Conservation (phyloP, 768 basidiomycete species). For the Agaricus sinodeliciosus region DNA sequence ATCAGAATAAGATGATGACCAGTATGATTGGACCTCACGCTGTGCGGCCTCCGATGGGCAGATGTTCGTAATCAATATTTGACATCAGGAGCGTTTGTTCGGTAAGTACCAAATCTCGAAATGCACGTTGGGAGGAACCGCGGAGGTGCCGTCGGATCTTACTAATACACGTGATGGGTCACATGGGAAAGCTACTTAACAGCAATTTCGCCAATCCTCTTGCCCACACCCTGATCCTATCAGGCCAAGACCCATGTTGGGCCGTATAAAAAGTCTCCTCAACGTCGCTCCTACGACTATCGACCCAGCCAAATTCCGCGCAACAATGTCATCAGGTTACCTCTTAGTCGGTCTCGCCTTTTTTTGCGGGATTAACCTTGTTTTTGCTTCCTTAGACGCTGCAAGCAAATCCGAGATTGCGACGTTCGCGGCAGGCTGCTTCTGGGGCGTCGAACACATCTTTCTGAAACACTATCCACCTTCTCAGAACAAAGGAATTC, state of each 20-base stretch:
- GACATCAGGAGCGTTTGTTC: no score
- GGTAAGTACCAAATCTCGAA: no score
- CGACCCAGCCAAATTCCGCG: slow-evolving; percentile 32
- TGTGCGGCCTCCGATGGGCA: no score
- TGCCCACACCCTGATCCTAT: slow-evolving; percentile 1
- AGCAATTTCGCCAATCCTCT: no score
- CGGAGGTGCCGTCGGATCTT: no score
- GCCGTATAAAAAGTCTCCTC: slow-evolving; percentile 14
- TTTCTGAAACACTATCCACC: slow-evolving; percentile 76
- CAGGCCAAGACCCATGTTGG: slow-evolving; percentile 12
- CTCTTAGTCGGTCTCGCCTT: background rate
- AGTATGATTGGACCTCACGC: no score
- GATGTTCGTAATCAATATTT: no score
- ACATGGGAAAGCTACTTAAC: no score
- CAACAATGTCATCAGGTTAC: slow-evolving; percentile 34
- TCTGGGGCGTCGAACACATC: slow-evolving; percentile 86
- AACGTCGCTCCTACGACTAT: slow-evolving; percentile 16
- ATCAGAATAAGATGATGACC: no score
- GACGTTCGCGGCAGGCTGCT: slow-evolving; percentile 60
- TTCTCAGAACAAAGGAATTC: slow-evolving; percentile 62
- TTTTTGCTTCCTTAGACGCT: slow-evolving; percentile 5
- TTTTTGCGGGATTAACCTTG: background rate
- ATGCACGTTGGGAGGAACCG: no score
- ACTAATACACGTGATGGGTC: no score
- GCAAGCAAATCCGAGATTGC: slow-evolving; percentile 29